Conservation (phyloP, 306 rosid species). For the Trichosanthes truncata region DNA sequence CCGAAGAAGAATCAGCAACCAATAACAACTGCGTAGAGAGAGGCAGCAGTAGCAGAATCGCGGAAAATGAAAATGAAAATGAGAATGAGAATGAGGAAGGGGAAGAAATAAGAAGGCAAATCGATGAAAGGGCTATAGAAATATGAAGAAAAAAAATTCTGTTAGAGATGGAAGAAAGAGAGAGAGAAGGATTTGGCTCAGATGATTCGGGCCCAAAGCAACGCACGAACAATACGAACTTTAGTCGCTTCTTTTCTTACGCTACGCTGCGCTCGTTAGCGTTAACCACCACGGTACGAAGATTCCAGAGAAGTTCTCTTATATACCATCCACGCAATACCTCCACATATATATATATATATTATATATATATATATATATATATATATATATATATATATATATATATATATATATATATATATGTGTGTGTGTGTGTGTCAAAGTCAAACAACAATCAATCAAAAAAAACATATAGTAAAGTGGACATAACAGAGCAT, state of each 20-base stretch:
- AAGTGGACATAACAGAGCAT: too few relatives aligned
- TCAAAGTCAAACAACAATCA: too few relatives aligned
- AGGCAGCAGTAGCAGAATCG: neutral
- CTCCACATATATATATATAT: too few relatives aligned
- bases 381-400: too few relatives aligned
- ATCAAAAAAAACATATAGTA: too few relatives aligned
- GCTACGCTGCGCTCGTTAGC: constrained; percentile 7
- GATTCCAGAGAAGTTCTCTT: neutral
- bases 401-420: too few relatives aligned
- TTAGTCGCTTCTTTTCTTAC: neutral
- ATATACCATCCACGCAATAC: neutral
- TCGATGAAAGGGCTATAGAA: neutral
- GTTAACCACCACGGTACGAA: neutral
- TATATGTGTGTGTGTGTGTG: too few relatives aligned
- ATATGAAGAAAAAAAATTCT: neutral
- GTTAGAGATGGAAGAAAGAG: neutral
- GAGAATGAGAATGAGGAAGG: neutral
- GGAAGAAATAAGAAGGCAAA: neutral
- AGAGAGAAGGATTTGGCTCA: neutral
- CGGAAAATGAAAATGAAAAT: neutral
- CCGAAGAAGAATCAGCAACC: neutral
- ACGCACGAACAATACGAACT: neutral
- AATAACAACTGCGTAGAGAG: neutral
- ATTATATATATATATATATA: too few relatives aligned
- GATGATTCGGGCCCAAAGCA: neutral